These are phyloP conservation scores for Gossypium lobatum DNA, from an alignment of 441 rosid species.

Conservation along the genomic window DNA sequence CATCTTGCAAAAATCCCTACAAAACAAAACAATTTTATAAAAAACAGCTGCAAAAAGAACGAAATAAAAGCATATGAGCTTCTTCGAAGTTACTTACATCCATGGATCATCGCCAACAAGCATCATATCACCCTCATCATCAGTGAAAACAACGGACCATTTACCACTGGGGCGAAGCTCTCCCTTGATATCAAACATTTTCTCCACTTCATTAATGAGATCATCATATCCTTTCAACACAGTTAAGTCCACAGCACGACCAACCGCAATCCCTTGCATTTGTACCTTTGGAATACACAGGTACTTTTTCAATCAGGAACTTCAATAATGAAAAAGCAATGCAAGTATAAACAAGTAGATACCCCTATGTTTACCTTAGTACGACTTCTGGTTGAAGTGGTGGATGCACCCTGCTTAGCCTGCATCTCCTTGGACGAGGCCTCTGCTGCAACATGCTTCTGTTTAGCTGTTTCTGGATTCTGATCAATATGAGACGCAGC, in stretches of 20 bases:
- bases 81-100: conserved; percentile 45
- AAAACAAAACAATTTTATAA: not conserved
- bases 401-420: conserved; percentile 26
- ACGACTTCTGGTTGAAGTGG: conserved; percentile 52
- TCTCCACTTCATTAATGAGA: conserved; percentile 61
- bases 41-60: not conserved
- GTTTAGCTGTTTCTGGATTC: conserved; percentile 30
- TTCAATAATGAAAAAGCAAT: not conserved
- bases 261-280: conserved; percentile 91
- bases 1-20: conserved; percentile 93
- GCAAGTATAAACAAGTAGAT: not conserved
- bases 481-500: conserved; percentile 31
- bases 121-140: conserved; percentile 89
- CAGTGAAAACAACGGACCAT: conserved; percentile 82
- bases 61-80: not conserved
- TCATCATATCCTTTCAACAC: conserved; percentile 57
- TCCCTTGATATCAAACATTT: conserved; percentile 81
- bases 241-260: conserved; percentile 81
- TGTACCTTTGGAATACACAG: conserved; percentile 52
- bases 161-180: conserved; percentile 54
- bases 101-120: conserved; percentile 91
- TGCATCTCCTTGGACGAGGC: conserved; percentile 29
- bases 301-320: not conserved
- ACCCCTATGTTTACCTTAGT: conserved; percentile 46
- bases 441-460: conserved; percentile 32